phyloP scores from a whole-genome alignment of 1,284 basidiomycete species.

The Gomphus bonarii region DNA sequence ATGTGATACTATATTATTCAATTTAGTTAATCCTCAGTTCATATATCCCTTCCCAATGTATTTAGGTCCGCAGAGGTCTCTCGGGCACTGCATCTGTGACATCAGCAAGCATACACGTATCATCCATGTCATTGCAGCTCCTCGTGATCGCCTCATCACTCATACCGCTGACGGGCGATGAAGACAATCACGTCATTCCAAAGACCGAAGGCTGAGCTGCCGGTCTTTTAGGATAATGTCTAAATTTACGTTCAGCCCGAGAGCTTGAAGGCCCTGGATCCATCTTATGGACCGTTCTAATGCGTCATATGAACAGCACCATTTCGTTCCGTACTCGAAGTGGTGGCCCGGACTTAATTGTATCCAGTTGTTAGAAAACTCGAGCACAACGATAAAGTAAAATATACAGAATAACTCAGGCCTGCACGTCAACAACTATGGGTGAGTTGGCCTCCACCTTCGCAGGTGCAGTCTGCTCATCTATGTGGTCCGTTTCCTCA shows the following conservation, averaged over 20 bases:
- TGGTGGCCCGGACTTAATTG: too few relatives aligned
- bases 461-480: background rate
- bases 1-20: too few relatives aligned
- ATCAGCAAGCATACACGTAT: too few relatives aligned
- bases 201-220: slow-evolving; percentile 52
- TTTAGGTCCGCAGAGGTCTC: too few relatives aligned
- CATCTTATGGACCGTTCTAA: slow-evolving; percentile 21
- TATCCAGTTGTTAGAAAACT: background rate
- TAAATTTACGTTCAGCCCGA: slow-evolving; percentile 43
- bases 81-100: too few relatives aligned
- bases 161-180: slow-evolving; percentile 63
- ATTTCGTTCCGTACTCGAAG: background rate
- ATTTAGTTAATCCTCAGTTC: too few relatives aligned
- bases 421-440: background rate
- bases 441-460: background rate
- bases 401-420: background rate
- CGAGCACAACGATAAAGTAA: background rate
- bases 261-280: too few relatives aligned
- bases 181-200: slow-evolving; percentile 57
- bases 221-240: slow-evolving; percentile 54
- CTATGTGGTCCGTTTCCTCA: background rate
- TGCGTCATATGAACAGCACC: background rate
- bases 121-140: too few relatives aligned
- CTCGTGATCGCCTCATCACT: slow-evolving; percentile 44
- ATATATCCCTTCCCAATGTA: too few relatives aligned